Evolutionary conservation across 2,329 filamentous ascomycete genomes (phyloP).

Genomic region (Blumeria graminis): DNA sequence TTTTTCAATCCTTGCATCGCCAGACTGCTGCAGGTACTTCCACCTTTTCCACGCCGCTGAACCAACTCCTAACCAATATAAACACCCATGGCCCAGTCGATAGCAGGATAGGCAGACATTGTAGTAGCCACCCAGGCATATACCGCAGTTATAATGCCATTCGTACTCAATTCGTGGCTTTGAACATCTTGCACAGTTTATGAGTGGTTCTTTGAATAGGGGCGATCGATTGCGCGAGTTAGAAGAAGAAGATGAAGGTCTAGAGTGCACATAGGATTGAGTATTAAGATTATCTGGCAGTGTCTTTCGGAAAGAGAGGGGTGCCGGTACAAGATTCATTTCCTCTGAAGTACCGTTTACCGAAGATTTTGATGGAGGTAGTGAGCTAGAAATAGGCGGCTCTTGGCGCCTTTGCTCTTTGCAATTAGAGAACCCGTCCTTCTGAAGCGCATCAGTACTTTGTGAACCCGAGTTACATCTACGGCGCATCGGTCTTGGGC

Average conservation of each 20-base stretch:
- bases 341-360: slow-evolving; percentile 6
- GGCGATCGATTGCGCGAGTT: slow-evolving; percentile 16
- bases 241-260: slow-evolving; percentile 13
- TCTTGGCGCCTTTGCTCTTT: slow-evolving; percentile 5
- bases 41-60: slow-evolving; percentile 44
- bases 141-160: slow-evolving; percentile 59
- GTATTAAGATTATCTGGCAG: slow-evolving; percentile 12
- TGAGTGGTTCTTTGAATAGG: slow-evolving; percentile 43
- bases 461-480: slow-evolving; percentile 7
- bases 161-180: slow-evolving; percentile 58
- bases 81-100: slow-evolving; percentile 49
- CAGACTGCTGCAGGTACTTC: slow-evolving; percentile 23
- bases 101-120: slow-evolving; percentile 69
- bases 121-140: slow-evolving; percentile 47
- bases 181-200: slow-evolving; percentile 48
- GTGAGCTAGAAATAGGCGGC: slow-evolving; percentile 8
- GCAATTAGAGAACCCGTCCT: slow-evolving; percentile 6
- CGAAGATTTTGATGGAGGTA: slow-evolving; percentile 6
- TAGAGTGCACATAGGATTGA: slow-evolving; percentile 10
- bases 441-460: slow-evolving; percentile 4
- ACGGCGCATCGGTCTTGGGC: too few relatives aligned
- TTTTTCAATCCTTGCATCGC: slow-evolving; percentile 14
- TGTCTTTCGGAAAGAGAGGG: slow-evolving; percentile 11
- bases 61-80: slow-evolving; percentile 75
- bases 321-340: slow-evolving; percentile 10